phyloP scores from a whole-genome alignment of 108 stramenopile genomes.

The Fragilariopsis cylindrus region DNA sequence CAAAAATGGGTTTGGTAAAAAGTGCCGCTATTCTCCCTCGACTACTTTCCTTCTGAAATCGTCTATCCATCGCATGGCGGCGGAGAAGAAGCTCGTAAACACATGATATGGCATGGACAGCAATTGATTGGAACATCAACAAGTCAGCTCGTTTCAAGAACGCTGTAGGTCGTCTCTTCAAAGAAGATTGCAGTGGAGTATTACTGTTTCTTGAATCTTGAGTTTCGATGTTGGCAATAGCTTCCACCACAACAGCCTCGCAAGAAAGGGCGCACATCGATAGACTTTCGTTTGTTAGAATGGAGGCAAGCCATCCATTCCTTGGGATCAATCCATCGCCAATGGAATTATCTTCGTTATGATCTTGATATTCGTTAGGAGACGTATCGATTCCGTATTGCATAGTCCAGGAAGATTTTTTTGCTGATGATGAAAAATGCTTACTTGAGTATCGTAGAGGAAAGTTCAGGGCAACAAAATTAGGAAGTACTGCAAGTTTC shows the following conservation, averaged over 20 bases:
- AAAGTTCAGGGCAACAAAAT: conserved; percentile 74
- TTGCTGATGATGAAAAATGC: background rate
- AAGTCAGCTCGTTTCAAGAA: conserved; percentile 59
- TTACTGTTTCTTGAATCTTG: conserved; percentile 11
- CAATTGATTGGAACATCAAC: conserved; percentile 76
- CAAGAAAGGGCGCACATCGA: conserved; percentile 72
- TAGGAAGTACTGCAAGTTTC: conserved; percentile 63
- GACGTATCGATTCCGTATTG: conserved; percentile 21
- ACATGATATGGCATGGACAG: conserved; percentile 67
- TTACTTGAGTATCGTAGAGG: conserved; percentile 49
- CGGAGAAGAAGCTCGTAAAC: conserved; percentile 76
- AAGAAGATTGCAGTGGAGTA: background rate
- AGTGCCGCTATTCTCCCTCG: conserved; percentile 72
- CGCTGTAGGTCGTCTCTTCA: conserved; percentile 32
- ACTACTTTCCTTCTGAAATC: conserved; percentile 66
- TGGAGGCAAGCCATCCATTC: conserved; percentile 74
- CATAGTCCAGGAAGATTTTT: conserved; percentile 28
- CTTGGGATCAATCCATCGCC: conserved; percentile 45
- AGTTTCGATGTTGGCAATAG: conserved; percentile 53
- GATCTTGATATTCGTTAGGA: background rate
- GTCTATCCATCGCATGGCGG: conserved; percentile 76
- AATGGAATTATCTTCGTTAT: conserved; percentile 12
- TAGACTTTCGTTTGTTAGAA: conserved; percentile 70
- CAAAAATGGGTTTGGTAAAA: conserved; percentile 52
- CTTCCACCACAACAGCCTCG: conserved; percentile 68